These are phyloP conservation scores for Dysphania ambrosioides DNA, from an alignment of 148 eudicot genomes.

Conservation along the genomic window DNA sequence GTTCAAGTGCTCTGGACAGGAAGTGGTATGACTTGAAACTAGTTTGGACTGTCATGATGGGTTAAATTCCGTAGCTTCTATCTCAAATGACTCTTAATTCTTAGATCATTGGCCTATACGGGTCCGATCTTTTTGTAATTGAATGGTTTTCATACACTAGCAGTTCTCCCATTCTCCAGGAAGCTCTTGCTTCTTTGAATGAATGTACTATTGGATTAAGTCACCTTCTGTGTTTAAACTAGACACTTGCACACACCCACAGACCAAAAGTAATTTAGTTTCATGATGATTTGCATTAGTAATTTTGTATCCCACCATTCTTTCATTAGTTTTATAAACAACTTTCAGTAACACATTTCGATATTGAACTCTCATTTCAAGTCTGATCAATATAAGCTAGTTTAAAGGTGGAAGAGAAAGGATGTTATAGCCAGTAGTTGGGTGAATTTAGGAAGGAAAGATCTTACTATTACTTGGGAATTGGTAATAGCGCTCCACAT, in stretches of 20 bases:
- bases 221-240: neutral
- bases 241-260: neutral
- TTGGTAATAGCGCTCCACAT: too few species aligned
- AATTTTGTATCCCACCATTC: too few species aligned
- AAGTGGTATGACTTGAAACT: constrained; percentile 10
- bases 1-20: constrained; percentile 5
- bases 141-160: neutral
- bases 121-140: constrained; percentile 21
- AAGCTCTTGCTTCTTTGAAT: neutral
- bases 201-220: constrained; percentile 18
- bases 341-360: too few species aligned
- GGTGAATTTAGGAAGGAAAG: too few species aligned
- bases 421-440: too few species aligned
- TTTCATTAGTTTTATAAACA: too few species aligned
- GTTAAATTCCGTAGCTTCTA: constrained; percentile 1
- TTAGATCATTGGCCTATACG: constrained; percentile 5
- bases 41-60: constrained; percentile 1
- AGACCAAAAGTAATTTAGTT: too few species aligned
- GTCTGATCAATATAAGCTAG: too few species aligned
- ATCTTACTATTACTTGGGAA: too few species aligned
- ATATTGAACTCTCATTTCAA: too few species aligned
- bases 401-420: too few species aligned
- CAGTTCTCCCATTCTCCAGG: neutral
- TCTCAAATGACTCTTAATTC: constrained; percentile 14
- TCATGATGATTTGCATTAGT: too few species aligned